Percentiles rank a stretch among this genome's conserved stretches.
These are phyloP conservation scores for Lichtheimia ornata DNA, from an alignment of 371 early-diverging fungal species.

Conservation along the genomic window DNA sequence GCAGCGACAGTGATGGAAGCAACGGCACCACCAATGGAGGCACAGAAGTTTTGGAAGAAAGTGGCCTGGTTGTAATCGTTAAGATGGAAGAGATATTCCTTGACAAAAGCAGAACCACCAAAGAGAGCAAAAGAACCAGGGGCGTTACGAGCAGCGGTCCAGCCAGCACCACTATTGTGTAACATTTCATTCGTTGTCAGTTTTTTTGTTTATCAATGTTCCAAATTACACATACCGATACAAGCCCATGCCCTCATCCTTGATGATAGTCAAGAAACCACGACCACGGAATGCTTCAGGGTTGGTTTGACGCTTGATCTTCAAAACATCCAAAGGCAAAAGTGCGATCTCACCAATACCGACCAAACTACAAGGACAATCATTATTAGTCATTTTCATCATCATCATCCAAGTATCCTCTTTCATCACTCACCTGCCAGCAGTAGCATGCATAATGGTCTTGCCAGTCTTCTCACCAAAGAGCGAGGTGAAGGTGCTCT, in stretches of 20 bases:
- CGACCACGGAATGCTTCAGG: slow-evolving; percentile 89
- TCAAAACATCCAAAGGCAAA: slow-evolving; percentile 94
- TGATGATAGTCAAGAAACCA: slow-evolving; percentile 77
- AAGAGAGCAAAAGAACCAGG: slow-evolving; percentile 97
- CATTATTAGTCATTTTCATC: neutral
- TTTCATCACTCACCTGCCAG: slow-evolving; percentile 57
- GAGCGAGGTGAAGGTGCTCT: slow-evolving; percentile 65
- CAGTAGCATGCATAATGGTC: slow-evolving; percentile 96
- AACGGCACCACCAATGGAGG: slow-evolving; percentile 94
- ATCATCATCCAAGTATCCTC: neutral
- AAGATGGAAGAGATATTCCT: slow-evolving; percentile 88
- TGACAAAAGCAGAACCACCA: slow-evolving; percentile 94
- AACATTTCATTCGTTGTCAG: neutral
- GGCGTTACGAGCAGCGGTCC: slow-evolving; percentile 98
- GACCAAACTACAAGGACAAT: slow-evolving; percentile 64
- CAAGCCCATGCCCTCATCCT: slow-evolving; percentile 90
- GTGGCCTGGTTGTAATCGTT: slow-evolving; percentile 93
- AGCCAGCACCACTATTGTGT: slow-evolving; percentile 80
- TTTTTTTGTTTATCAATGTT: neutral
- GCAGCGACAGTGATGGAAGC: slow-evolving; percentile 95
- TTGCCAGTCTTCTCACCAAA: slow-evolving; percentile 95
- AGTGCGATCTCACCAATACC: slow-evolving; percentile 97
- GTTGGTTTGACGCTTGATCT: slow-evolving; percentile 97
- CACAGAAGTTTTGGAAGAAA: slow-evolving; percentile 95
- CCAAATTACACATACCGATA: slow-evolving; percentile 66